Evolutionary conservation across 176 grass and related monocot species (phyloP), one percentile per base, ranked within the genome.

Genomic region (Carex parvula): DNA sequence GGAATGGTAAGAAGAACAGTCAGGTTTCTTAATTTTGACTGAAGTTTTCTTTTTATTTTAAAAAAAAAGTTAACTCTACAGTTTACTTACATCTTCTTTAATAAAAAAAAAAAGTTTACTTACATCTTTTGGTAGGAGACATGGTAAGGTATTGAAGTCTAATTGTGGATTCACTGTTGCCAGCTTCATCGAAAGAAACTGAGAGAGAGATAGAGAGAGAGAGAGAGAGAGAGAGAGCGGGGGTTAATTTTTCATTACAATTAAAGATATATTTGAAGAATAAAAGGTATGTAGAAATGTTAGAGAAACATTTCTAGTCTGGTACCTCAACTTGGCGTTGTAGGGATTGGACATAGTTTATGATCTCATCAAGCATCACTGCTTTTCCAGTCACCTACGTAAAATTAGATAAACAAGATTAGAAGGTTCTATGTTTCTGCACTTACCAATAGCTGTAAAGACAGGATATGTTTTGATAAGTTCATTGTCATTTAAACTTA

Each of bases 131-230:
- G 92, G 80, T 67, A 95, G 84, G 80, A 93, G 86, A 35, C 89
- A 82, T 41, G 92, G 86, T 53, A 99, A 80, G 86, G 91, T 88
- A 60, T 70, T 88, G 85, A 95, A 93, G 70, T 99, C 96, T 13
- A 95, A 78, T 11, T 84, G 84, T 17, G 96, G 96, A 66, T 95
- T 99, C 88, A 95, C 96, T 1, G 96, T 95, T 37, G 96, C 93
- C 20, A 99, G 88, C 91, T 99, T 99, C 96, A 99, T 99, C 0
- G 96, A 99, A 18, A 99, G 93, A 86, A 99, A 99, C 96, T 99
- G 89, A 69, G 75, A 50, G 59, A 73, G 5, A 26, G 3, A 33
- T 67, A 26, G 26, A 26, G 26, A 26, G 26, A 26, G 26, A 73
- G 5, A 26, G 3, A 33, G 73, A 26, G 26, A 26, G 26, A 26